Conservation (phyloP, 768 basidiomycete genomes). For the Royoungia palumana region DNA sequence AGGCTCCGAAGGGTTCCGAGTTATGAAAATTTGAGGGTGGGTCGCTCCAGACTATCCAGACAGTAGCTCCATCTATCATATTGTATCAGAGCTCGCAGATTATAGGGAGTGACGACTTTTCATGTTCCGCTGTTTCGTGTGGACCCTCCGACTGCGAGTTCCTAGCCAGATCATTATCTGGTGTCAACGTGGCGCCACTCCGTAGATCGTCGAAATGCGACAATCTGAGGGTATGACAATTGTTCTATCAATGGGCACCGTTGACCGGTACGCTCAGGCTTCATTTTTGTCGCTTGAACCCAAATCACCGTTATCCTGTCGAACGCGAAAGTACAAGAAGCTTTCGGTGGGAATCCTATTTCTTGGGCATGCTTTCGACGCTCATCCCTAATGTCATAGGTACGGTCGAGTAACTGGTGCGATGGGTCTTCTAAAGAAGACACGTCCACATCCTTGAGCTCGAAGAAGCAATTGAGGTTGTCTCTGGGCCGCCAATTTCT, state of each 20-base stretch:
- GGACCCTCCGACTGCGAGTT: neutral
- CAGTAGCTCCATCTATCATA: neutral
- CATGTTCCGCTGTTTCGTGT: neutral
- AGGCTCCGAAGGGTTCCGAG: constrained; percentile 17
- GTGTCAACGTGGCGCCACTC: neutral
- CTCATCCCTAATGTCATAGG: constrained; percentile 1
- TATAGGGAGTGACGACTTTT: neutral
- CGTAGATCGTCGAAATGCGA: neutral
- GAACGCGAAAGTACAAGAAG: neutral
- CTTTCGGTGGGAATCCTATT: constrained; percentile 2
- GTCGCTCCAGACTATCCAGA: neutral
- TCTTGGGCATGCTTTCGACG: neutral
- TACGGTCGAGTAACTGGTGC: neutral
- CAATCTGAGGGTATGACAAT: neutral
- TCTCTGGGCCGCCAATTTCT: neutral
- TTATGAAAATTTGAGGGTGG: constrained; percentile 20
- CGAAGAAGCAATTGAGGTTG: neutral
- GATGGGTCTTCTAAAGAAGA: neutral
- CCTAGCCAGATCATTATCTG: neutral
- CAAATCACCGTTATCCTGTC: neutral
- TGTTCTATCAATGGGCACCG: neutral
- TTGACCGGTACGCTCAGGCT: constrained; percentile 8
- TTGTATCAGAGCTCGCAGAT: neutral
- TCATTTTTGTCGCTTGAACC: neutral
- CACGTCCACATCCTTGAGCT: neutral